phyloP scores from a whole-genome alignment of 495 filamentous ascomycete genomes.

The Tuber calosporum region DNA sequence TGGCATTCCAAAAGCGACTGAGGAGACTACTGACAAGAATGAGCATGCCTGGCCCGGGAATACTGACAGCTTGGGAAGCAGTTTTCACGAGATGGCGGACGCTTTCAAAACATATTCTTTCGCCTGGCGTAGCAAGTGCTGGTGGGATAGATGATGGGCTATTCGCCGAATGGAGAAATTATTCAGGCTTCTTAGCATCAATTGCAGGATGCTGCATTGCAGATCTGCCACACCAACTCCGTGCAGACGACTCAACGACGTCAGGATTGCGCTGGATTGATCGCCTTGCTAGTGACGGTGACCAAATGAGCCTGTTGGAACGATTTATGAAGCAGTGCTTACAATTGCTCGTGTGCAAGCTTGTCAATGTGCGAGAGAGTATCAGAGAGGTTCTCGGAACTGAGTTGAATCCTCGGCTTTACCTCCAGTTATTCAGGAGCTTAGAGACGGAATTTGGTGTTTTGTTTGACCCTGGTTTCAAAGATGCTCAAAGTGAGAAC shows the following conservation, averaged over 20 bases:
- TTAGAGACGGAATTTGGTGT: constrained; percentile 55
- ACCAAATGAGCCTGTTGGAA: constrained; percentile 53
- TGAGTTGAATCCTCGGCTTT: constrained; percentile 54
- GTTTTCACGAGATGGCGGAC: constrained; percentile 57
- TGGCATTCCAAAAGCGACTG: constrained; percentile 59
- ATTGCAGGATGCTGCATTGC: constrained; percentile 61
- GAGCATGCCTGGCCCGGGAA: constrained; percentile 54
- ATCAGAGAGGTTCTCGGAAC: constrained; percentile 57
- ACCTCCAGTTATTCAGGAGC: constrained; percentile 54
- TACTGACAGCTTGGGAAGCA: constrained; percentile 58
- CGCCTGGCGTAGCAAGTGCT: constrained; percentile 41
- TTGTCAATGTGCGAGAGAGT: constrained; percentile 56
- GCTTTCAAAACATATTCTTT: constrained; percentile 54
- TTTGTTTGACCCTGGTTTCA: constrained; percentile 45
- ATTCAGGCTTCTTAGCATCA: constrained; percentile 59
- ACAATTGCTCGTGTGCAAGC: constrained; percentile 55
- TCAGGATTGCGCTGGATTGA: constrained; percentile 58
- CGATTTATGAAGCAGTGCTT: constrained; percentile 56
- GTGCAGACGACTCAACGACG: constrained; percentile 51
- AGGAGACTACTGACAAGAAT: constrained; percentile 53
- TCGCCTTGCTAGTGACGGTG: constrained; percentile 52
- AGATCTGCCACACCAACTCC: constrained; percentile 44
- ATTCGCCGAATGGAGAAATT: constrained; percentile 59
- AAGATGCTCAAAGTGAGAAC: constrained; percentile 45
- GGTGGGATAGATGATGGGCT: constrained; percentile 50